A percentile compares a stretch with the other conserved stretches of the same genome.
phyloP scores from a whole-genome alignment of 1,139 yeast genomes.

The Diutina siamensis region DNA sequence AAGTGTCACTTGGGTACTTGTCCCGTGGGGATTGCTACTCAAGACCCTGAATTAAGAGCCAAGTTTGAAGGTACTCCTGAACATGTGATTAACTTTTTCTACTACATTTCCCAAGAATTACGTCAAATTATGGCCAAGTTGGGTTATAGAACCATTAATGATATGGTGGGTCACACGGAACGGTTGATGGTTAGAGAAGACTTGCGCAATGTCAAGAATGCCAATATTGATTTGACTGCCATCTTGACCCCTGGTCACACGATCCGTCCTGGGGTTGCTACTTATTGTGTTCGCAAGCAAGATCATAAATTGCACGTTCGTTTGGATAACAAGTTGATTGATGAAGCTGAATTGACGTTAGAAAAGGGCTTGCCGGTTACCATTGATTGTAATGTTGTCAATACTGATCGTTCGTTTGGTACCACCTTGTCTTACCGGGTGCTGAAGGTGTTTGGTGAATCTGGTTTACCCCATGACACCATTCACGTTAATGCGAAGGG shows the following conservation, averaged over 20 bases:
- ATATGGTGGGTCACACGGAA: conserved; percentile 97
- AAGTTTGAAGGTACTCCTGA: conserved; percentile 96
- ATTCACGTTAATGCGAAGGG: conserved; percentile 87
- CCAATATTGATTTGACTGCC: conserved; percentile 84
- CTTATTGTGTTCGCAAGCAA: conserved; percentile 85
- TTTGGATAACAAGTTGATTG: conserved; percentile 88
- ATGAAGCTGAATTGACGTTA: conserved; percentile 86
- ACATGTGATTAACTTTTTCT: conserved; percentile 95
- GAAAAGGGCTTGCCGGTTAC: conserved; percentile 93
- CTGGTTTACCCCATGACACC: conserved; percentile 91
- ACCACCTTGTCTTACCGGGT: conserved; percentile 89
- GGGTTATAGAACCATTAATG: conserved; percentile 92
- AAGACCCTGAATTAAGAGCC: conserved; percentile 86
- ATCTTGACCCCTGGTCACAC: conserved; percentile 94
- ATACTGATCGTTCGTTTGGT: conserved; percentile 95
- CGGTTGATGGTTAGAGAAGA: conserved; percentile 78
- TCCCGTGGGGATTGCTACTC: conserved; percentile 98
- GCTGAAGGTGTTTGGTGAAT: conserved; percentile 86
- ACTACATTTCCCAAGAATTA: conserved; percentile 85
- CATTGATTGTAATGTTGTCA: conserved; percentile 83
- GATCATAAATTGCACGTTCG: conserved; percentile 90
- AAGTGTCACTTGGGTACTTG: conserved; percentile 89
- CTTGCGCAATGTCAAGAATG: conserved; percentile 78
- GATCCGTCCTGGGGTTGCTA: conserved; percentile 96
- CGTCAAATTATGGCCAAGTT: conserved; percentile 87